A percentile compares a stretch with the other conserved stretches of the same genome.
Evolutionary conservation across 179 eudicot genomes (phyloP).

Genomic region (Camellia oleifera): DNA sequence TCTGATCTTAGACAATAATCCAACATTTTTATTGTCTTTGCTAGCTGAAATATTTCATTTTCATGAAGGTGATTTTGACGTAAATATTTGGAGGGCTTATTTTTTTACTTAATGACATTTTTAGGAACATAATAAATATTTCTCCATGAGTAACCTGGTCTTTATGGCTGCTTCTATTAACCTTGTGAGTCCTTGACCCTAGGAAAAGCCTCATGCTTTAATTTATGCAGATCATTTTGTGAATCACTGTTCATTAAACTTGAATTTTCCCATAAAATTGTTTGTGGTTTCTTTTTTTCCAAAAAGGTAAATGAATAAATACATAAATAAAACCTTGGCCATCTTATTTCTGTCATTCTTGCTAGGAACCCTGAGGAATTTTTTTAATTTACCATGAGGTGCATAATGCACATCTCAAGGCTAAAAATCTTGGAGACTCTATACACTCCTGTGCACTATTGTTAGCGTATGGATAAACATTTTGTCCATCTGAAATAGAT

Average conservation of each 20-base stretch:
- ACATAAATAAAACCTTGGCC: background rate
- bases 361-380: background rate
- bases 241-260: background rate
- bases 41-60: background rate
- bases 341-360: too few relatives aligned
- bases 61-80: too few relatives aligned
- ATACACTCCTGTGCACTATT: background rate
- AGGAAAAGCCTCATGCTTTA: too few relatives aligned
- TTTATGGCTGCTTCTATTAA: too few relatives aligned
- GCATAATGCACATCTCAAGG: background rate
- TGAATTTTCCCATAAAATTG: background rate
- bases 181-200: too few relatives aligned
- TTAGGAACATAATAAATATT: background rate
- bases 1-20: background rate
- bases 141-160: background rate
- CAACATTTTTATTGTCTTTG: background rate
- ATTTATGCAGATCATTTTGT: background rate
- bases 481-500: background rate
- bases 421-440: too few relatives aligned
- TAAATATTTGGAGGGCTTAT: background rate
- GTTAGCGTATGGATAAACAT: background rate
- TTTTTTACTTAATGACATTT: background rate
- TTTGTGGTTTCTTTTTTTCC: background rate
- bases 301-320: background rate
- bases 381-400: background rate